These are phyloP conservation scores for Fusarium chlamydosporum DNA, from an alignment of 2,329 filamentous ascomycete genomes.

Conservation along the genomic window DNA sequence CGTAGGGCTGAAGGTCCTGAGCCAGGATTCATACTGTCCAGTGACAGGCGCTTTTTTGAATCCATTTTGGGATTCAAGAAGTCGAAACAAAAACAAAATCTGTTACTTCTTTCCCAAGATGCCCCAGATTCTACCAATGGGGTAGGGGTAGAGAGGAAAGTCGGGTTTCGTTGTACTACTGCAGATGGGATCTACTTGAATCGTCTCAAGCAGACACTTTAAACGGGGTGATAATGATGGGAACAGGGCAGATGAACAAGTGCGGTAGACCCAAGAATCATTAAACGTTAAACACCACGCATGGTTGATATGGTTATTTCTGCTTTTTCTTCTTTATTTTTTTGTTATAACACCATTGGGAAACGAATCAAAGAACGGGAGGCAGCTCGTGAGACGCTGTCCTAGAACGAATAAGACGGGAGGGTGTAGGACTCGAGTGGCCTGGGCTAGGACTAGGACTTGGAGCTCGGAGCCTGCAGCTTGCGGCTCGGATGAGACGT, in stretches of 20 bases:
- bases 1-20: slow-evolving; percentile 54
- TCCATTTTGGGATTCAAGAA: slow-evolving; percentile 49
- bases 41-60: slow-evolving; percentile 51
- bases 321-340: slow-evolving; percentile 13
- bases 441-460: slow-evolving; percentile 41
- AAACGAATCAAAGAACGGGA: slow-evolving; percentile 39
- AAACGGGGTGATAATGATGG: slow-evolving; percentile 23
- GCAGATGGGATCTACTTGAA: slow-evolving; percentile 5
- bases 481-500: slow-evolving; percentile 40
- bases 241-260: slow-evolving; percentile 21
- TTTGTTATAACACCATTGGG: slow-evolving; percentile 42
- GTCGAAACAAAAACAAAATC: background rate
- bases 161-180: slow-evolving; percentile 2
- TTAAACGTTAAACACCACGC: slow-evolving; percentile 42
- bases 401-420: slow-evolving; percentile 50
- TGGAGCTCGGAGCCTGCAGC: slow-evolving; percentile 47
- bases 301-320: slow-evolving; percentile 41
- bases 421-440: slow-evolving; percentile 53
- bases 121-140: background rate
- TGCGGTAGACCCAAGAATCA: slow-evolving; percentile 15
- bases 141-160: background rate
- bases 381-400: slow-evolving; percentile 49
- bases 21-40: slow-evolving; percentile 49
- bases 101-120: background rate
- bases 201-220: slow-evolving; percentile 19